Conservation (phyloP, 345 rosid genomes). For the Gossypium australe region DNA sequence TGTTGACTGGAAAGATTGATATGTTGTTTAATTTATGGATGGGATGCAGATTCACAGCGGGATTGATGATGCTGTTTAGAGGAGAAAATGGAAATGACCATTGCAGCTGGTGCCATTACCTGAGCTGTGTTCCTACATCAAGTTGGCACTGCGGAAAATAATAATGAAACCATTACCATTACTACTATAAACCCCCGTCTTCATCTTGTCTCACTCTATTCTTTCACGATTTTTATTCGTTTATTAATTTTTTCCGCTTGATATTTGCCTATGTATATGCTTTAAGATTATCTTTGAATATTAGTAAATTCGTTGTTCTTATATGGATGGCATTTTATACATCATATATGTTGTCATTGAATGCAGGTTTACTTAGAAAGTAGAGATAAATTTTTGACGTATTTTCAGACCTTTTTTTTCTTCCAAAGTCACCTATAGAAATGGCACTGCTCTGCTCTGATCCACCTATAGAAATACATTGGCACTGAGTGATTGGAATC, state of each 20-base stretch:
- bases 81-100: slow-evolving; percentile 77
- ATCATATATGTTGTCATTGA: not conserved
- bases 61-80: slow-evolving; percentile 75
- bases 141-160: slow-evolving; percentile 65
- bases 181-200: not conserved
- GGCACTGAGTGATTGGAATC: not conserved
- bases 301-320: not conserved
- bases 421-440: no score
- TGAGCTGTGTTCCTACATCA: slow-evolving; percentile 81
- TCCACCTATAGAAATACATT: not conserved
- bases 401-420: no score
- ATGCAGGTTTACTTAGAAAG: not conserved
- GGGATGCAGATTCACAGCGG: slow-evolving; percentile 52
- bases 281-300: not conserved
- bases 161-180: slow-evolving; percentile 4
- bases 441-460: not conserved
- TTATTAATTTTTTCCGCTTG: slow-evolving; percentile 21
- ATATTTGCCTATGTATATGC: slow-evolving; percentile 15
- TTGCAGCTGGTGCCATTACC: slow-evolving; percentile 98
- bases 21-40: not conserved
- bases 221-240: slow-evolving; percentile 13
- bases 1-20: not conserved
- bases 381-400: no score
- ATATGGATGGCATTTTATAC: not conserved
- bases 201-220: not conserved